Conservation (phyloP, 345 rosid species). For the Euphorbia lathyris region DNA sequence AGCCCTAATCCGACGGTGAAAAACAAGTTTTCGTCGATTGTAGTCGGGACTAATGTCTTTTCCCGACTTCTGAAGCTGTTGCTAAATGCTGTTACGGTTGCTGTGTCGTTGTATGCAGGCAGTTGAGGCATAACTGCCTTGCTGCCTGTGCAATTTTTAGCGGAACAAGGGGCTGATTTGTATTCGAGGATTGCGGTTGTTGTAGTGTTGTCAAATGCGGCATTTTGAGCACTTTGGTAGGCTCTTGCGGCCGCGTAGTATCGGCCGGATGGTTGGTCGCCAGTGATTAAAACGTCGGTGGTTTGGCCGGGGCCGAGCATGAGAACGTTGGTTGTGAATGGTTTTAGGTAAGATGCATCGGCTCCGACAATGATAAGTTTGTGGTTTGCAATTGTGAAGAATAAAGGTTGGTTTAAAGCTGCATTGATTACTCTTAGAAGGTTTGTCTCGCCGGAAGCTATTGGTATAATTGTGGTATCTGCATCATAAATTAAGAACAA, state of each 20-base stretch:
- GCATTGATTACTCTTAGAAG: conserved; percentile 29
- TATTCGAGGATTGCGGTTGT: conserved; percentile 30
- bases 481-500: conserved; percentile 6
- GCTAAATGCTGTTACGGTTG: conserved; percentile 25
- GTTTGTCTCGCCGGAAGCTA: conserved; percentile 29
- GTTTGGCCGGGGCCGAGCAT: conserved; percentile 36
- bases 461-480: conserved; percentile 25
- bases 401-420: conserved; percentile 25
- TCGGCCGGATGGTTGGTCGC: conserved; percentile 20
- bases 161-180: conserved; percentile 25
- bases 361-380: conserved; percentile 30
- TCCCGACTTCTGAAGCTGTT: conserved; percentile 17
- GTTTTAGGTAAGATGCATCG: conserved; percentile 27
- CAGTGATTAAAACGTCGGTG: conserved; percentile 31
- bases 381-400: conserved; percentile 31
- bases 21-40: conserved; percentile 21
- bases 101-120: conserved; percentile 28
- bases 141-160: conserved; percentile 11
- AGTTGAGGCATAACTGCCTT: conserved; percentile 27
- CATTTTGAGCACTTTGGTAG: conserved; percentile 25
- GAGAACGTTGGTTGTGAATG: conserved; percentile 27
- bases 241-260: conserved; percentile 28
- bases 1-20: conserved; percentile 29
- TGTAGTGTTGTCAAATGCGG: conserved; percentile 30
- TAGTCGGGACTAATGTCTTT: conserved; percentile 18